These are phyloP conservation scores for Cotoneaster glaucophyllus DNA, from an alignment of 306 rosid species.

Conservation along the genomic window DNA sequence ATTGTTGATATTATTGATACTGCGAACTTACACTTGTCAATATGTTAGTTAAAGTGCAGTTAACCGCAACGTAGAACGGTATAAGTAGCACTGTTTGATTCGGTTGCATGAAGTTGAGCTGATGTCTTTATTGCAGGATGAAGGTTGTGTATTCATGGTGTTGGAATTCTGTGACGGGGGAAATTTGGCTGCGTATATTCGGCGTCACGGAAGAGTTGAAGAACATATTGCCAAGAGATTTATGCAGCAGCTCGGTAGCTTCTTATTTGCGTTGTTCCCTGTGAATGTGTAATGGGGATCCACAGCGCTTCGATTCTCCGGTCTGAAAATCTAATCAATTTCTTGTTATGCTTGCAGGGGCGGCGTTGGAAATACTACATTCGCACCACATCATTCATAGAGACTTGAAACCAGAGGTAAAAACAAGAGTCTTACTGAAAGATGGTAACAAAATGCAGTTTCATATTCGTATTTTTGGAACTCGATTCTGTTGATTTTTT, in stretches of 20 bases:
- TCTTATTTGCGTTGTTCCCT: not conserved
- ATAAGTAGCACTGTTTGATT: not conserved
- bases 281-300: not conserved
- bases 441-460: not conserved
- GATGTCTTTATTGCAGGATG: constrained; percentile 22
- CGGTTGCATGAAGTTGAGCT: not conserved
- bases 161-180: constrained; percentile 61
- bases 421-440: not conserved
- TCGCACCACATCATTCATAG: constrained; percentile 45
- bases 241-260: constrained; percentile 63
- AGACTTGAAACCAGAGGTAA: constrained; percentile 66
- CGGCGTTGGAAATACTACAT: constrained; percentile 39
- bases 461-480: too few relatives aligned
- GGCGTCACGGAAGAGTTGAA: constrained; percentile 40
- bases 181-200: constrained; percentile 49
- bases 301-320: not conserved
- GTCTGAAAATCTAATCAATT: not conserved
- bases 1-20: too few relatives aligned
- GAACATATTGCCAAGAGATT: constrained; percentile 44
- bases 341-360: constrained; percentile 32
- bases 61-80: too few relatives aligned
- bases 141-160: constrained; percentile 39
- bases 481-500: too few relatives aligned
- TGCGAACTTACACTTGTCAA: too few relatives aligned
- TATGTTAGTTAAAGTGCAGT: too few relatives aligned